Evolutionary conservation across 164 flowering plant species (phyloP), one percentile per base, ranked within the genome.

Genomic region (Umbilicus rupestris): DNA sequence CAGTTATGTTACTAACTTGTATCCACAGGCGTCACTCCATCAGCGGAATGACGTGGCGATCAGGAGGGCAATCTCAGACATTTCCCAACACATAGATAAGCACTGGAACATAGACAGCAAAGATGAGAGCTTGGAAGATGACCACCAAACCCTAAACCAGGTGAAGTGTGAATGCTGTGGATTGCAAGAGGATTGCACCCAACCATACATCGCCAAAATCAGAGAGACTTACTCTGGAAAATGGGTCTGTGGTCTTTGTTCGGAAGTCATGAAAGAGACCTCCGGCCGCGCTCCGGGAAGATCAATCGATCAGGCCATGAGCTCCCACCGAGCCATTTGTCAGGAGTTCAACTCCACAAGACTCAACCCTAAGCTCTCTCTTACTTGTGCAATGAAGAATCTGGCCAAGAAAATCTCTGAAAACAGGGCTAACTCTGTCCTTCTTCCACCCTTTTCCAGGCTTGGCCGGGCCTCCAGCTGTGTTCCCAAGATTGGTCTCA

Each of bases 201-300:
- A 55, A 0, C 73, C 68, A 9, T 87, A 87, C 66, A 80, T 87
- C 1, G 39, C 24, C 1, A 65, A 73, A 42, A 68, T 82, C 5
- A 69, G 74, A 66, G 71, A 67, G 3, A 74, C 49, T 5, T 46
- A 77, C 47, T 76, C 78, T 1, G 86, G 84, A 7, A 82, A 77
- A 49, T 86, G 86, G 88, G 78, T 86, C 2, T 86, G 88, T 52
- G 87, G 86, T 39, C 83, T 86, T 57, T 86, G 91, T 59, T 78
- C 80, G 0, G 92, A 85, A 64, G 89, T 80, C 41, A 85, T 87
- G 20, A 83, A 80, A 63, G 92, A 87, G 30, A 73, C 44, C 42
- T 22, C 74, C 16, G 2, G 5, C 1, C 62, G 31, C 66, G 45
- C 52, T 35, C 71, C 73, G 0, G 50, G 52, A 19, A 44, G 39